Conservation (phyloP, 139 green algal species). For the Closterium sp. region DNA sequence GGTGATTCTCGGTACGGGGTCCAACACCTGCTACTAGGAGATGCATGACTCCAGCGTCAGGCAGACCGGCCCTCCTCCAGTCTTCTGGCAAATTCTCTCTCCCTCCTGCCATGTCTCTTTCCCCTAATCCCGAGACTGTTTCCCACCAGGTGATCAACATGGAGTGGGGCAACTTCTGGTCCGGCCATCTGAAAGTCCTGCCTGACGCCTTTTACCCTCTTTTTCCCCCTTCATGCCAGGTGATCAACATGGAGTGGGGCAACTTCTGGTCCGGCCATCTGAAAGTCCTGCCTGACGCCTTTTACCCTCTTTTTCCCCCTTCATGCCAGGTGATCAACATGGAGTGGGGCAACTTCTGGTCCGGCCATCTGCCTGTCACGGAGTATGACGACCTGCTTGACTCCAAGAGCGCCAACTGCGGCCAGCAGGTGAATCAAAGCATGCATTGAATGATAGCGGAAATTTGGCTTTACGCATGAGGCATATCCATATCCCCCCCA, state of each 20-base stretch:
- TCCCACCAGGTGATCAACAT: slow-evolving; percentile 63
- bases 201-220: no score
- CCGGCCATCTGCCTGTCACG: slow-evolving; percentile 27
- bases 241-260: slow-evolving; percentile 77
- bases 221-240: no score
- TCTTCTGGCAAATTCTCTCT: slow-evolving; percentile 14
- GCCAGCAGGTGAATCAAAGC: slow-evolving; percentile 18
- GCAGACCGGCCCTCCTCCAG: neutral
- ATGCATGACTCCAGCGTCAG: neutral
- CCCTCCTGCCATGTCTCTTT: neutral
- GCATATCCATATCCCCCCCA: no score
- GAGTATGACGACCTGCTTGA: slow-evolving; percentile 33
- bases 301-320: slow-evolving; percentile 18
- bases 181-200: slow-evolving; percentile 14
- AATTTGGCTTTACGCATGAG: no score
- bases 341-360: slow-evolving; percentile 83
- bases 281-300: neutral
- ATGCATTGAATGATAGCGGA: neutral
- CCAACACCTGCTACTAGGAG: slow-evolving; percentile 49
- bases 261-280: slow-evolving; percentile 58
- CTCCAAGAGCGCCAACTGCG: slow-evolving; percentile 24
- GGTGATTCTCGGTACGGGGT: slow-evolving; percentile 38
- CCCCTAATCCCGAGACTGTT: no score
- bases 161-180: slow-evolving; percentile 81
- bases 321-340: slow-evolving; percentile 63